Conservation (phyloP, 768 basidiomycete genomes). For the Amanita phalloides region DNA sequence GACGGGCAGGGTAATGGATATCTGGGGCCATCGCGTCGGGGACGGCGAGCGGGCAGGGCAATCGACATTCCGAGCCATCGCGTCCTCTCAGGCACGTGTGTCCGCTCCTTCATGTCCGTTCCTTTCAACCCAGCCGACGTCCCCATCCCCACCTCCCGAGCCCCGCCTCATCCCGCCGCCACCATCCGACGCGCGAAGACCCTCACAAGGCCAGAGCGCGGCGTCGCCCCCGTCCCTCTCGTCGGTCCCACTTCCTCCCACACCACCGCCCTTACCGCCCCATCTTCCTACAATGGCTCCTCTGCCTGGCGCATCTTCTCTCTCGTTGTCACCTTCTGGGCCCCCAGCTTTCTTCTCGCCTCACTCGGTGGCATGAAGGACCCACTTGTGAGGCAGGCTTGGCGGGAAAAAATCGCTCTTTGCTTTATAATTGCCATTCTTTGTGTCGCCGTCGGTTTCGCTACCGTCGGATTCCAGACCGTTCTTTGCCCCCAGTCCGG, state of each 20-base stretch:
- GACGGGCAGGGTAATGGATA: no score
- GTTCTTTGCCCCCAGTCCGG: conserved; percentile 72
- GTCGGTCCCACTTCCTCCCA: conserved; percentile 56
- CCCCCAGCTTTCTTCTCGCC: conserved; percentile 65
- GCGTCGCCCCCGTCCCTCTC: conserved; percentile 88
- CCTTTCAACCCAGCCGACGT: conserved; percentile 52
- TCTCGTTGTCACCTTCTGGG: conserved; percentile 81
- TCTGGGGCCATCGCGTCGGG: background rate
- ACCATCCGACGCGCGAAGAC: conserved; percentile 89
- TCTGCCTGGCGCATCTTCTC: conserved; percentile 79
- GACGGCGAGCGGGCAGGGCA: background rate
- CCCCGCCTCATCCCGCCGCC: conserved; percentile 42
- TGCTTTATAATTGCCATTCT: conserved; percentile 78
- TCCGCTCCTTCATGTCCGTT: conserved; percentile 30
- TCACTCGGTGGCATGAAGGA: conserved; percentile 77
- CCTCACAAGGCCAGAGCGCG: conserved; percentile 89
- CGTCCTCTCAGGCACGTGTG: background rate
- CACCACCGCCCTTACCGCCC: conserved; percentile 16
- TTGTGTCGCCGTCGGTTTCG: conserved; percentile 77
- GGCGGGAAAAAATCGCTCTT: conserved; percentile 94
- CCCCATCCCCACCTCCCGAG: conserved; percentile 56
- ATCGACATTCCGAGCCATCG: background rate
- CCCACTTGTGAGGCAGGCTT: conserved; percentile 71
- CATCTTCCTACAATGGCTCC: conserved; percentile 30
- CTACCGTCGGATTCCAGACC: conserved; percentile 89